Evolutionary conservation across 805 yeast species (phyloP), one percentile per base, ranked within the genome.

Genomic region (Metschnikowia amazonensis): DNA sequence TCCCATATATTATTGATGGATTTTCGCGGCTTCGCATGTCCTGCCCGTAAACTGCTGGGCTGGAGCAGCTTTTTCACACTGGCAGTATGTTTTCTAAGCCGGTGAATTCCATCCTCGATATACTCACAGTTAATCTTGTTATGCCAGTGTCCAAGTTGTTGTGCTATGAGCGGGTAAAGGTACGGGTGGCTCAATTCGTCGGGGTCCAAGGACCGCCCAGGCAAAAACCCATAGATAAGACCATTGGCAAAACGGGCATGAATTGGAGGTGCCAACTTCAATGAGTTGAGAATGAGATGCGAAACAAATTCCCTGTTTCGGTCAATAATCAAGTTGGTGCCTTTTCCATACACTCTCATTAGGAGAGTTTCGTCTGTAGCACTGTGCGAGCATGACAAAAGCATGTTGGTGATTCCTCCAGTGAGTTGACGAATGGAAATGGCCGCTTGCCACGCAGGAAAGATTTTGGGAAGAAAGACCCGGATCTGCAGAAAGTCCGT

Each of bases 61-160:
- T 34, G 36, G 6, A 34, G 17, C 25, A 7, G 36, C 36, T 46
- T 52, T 43, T 58, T 60, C 11, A 41, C 45, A 17, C 45, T 49
- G 14, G 48, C 62, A 30, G 60, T 58, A 46, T 57, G 64, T 43
- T 49, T 52, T 42, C 74, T 65, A 39, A 76, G 54, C 42, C 64
- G 70, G 36, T 61, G 64, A 7, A 76, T 66, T 5, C 79, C 76
- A 30, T 66, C 70, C 34, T 79, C 77, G 25, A 82, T 77, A 11
- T 66, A 66, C 39, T 65, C 64, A 14, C 70, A 63, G 47, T 72
- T 66, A 4, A 84, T 70, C 21, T 63, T 60, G 4, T 70, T 62
- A 60, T 85, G 94, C 88, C 89, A 82, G 50, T 81, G 78, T 2
- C 89, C 90, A 38, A 86, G 69, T 49, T 79, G 77, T 36, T 76